Conservation (phyloP, 345 rosid genomes). For the Luvunga scandens region DNA sequence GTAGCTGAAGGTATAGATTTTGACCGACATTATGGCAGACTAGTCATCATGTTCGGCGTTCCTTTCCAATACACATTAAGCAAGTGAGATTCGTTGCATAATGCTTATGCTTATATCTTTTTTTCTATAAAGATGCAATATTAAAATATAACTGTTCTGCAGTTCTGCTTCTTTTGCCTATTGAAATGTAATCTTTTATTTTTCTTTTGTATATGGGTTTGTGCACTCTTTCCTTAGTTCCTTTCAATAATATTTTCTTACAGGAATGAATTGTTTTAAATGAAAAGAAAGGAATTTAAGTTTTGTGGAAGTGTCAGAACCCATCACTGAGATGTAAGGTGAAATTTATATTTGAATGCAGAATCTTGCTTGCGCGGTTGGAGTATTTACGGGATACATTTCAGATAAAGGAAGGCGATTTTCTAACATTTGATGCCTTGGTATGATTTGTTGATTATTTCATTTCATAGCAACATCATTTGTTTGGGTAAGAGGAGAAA, state of each 20-base stretch:
- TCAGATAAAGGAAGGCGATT: constrained; percentile 98
- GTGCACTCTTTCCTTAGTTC: not conserved
- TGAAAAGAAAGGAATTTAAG: not conserved
- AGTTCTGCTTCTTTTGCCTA: not conserved
- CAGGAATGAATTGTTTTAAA: not conserved
- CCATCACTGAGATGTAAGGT: not conserved
- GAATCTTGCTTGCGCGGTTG: constrained; percentile 86
- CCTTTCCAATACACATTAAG: constrained; percentile 95
- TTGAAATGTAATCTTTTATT: not conserved
- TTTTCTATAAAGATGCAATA: not conserved
- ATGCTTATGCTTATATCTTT: not conserved
- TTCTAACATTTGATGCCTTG: constrained; percentile 95
- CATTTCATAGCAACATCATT: not conserved
- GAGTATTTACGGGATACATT: constrained; percentile 93
- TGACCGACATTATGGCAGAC: constrained; percentile 97
- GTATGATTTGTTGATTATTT: constrained; percentile 36
- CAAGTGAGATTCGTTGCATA: constrained; percentile 54
- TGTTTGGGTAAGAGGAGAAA: too few species aligned
- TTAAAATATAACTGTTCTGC: not conserved
- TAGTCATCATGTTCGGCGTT: constrained; percentile 91
- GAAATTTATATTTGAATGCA: constrained; percentile 27
- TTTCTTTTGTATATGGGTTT: not conserved
- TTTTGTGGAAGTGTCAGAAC: not conserved
- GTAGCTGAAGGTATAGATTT: constrained; percentile 99
- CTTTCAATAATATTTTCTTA: not conserved